Percentiles rank a stretch among this genome's conserved stretches.
These are phyloP conservation scores for Nematocida major DNA, from an alignment of 371 early-diverging fungal genomes.

Conservation along the genomic window DNA sequence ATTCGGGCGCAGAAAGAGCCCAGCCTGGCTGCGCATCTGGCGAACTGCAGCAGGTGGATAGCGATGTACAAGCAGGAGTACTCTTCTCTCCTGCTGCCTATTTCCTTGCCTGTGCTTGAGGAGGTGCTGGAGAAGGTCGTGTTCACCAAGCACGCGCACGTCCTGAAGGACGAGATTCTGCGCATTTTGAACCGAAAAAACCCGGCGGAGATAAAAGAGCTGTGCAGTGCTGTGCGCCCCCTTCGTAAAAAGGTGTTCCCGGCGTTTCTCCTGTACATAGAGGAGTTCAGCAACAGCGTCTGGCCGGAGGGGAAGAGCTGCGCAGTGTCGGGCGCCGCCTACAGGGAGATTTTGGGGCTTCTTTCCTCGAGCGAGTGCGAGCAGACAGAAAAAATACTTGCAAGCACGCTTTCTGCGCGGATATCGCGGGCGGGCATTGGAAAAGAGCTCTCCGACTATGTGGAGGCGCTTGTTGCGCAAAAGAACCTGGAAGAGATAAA, in stretches of 20 bases:
- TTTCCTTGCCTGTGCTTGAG: constrained; percentile 13
- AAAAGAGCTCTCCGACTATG: constrained; percentile 15
- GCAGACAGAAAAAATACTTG: constrained; percentile 1
- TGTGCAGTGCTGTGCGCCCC: constrained; percentile 2
- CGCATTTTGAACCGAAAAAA: background rate
- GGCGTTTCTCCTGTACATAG: background rate
- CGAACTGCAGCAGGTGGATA: background rate
- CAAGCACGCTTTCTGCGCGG: background rate
- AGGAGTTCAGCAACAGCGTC: background rate
- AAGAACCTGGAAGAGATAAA: background rate
- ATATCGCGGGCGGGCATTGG: constrained; percentile 11
- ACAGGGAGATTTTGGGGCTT: background rate
- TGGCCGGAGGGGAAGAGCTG: constrained; percentile 17
- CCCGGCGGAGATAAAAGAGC: background rate
- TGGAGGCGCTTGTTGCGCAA: constrained; percentile 14
- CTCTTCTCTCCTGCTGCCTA: constrained; percentile 12
- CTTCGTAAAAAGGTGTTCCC: constrained; percentile 27
- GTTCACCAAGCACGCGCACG: constrained; percentile 12
- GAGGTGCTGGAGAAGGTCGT: constrained; percentile 25
- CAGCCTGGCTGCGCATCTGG: background rate
- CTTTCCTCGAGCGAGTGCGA: background rate
- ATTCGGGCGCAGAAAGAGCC: background rate
- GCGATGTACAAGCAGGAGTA: background rate
- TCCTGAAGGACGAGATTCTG: background rate
- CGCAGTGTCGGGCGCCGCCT: background rate